A percentile compares a stretch with the other conserved stretches of the same genome.
These are phyloP conservation scores for Aurantiochytrium sp. DNA, from an alignment of 108 stramenopile genomes.

Conservation along the genomic window DNA sequence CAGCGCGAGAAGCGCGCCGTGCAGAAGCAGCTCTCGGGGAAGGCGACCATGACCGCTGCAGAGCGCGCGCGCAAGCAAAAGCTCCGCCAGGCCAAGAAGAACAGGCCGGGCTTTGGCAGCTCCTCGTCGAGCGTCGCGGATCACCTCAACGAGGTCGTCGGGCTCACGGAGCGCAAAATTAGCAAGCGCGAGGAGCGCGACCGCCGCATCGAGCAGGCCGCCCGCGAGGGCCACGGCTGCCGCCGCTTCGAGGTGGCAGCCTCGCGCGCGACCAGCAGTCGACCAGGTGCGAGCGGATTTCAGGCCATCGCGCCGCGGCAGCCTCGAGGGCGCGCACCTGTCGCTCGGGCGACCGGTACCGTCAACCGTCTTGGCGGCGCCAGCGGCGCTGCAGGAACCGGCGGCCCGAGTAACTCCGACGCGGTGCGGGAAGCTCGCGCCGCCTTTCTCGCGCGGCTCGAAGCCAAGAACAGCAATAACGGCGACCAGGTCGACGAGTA, in stretches of 20 bases:
- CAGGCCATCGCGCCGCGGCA: neutral
- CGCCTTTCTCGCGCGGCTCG: neutral
- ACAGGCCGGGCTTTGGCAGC: neutral
- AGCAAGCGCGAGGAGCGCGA: constrained; percentile 20
- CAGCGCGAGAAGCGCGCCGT: neutral
- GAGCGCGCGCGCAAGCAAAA: neutral
- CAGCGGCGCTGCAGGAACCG: neutral
- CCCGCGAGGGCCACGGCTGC: neutral
- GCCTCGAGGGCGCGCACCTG: neutral
- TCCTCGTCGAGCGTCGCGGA: constrained; percentile 3
- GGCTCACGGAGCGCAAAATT: neutral
- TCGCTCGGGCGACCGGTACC: neutral
- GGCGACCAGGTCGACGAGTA: neutral
- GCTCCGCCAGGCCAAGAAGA: neutral
- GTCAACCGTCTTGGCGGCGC: neutral
- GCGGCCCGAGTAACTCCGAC: neutral
- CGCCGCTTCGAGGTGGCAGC: constrained; percentile 3
- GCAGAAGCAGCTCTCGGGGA: neutral
- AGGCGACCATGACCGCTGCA: neutral
- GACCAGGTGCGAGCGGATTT: neutral
- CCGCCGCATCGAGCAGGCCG: neutral
- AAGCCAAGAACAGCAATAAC: neutral
- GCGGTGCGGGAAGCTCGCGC: neutral
- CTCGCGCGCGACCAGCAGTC: neutral
- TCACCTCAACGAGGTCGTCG: constrained; percentile 9